Conservation (phyloP, 2,329 filamentous ascomycete species). For the Pseudogymnoascus destructans region DNA sequence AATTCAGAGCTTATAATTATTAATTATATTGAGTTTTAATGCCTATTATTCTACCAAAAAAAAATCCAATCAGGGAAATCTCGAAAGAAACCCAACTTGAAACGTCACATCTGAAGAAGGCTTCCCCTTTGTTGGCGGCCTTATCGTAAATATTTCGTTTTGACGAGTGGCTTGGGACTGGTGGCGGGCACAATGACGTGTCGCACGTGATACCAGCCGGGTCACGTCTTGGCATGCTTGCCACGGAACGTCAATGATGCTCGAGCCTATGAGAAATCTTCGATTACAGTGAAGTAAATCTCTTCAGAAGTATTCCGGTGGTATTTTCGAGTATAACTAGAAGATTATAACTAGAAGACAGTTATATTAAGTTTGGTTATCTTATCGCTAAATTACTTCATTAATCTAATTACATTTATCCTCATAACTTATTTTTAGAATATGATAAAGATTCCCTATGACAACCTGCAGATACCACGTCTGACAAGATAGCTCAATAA, state of each 20-base stretch:
- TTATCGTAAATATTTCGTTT: conserved; percentile 4
- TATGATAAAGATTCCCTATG: background rate
- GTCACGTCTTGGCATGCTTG: conserved; percentile 1
- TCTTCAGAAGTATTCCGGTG: background rate
- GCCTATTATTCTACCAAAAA: background rate
- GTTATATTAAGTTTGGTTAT: background rate
- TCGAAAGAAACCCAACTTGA: background rate
- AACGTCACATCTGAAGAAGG: background rate
- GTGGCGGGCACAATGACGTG: conserved; percentile 1
- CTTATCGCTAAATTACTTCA: background rate
- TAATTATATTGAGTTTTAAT: background rate
- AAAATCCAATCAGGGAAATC: background rate
- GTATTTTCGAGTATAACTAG: background rate
- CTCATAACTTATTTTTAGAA: background rate
- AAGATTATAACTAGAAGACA: background rate
- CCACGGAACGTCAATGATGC: background rate
- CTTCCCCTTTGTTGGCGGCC: background rate
- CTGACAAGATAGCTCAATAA: too few relatives aligned
- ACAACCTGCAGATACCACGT: background rate
- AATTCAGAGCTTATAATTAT: background rate
- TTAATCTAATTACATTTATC: background rate
- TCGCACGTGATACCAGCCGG: background rate
- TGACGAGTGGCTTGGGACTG: background rate
- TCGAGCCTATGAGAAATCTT: conserved; percentile 1
- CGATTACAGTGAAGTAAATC: background rate